phyloP scores from a whole-genome alignment of 192 early-diverging fungal species.

The Backusella australiensis region DNA sequence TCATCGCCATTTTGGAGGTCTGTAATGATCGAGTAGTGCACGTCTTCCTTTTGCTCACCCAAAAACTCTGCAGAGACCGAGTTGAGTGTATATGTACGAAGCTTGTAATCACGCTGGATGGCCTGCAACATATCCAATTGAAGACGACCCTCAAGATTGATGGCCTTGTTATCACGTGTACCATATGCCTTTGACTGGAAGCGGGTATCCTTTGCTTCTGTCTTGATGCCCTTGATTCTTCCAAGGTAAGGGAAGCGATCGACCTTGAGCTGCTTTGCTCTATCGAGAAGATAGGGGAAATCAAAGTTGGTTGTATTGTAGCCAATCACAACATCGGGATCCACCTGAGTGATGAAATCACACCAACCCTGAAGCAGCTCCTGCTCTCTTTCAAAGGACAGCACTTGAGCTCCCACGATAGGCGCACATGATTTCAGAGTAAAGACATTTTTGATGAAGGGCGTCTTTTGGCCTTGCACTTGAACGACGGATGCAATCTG shows the following conservation, averaged over 20 bases:
- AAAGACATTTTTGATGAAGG: constrained; percentile 93
- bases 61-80: constrained; percentile 95
- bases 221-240: constrained; percentile 55
- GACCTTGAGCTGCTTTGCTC: constrained; percentile 76
- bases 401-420: constrained; percentile 86
- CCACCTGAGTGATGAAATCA: constrained; percentile 82
- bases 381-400: constrained; percentile 76
- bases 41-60: constrained; percentile 98
- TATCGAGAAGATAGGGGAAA: constrained; percentile 92
- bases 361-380: constrained; percentile 82
- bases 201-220: constrained; percentile 73
- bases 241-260: constrained; percentile 83
- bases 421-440: constrained; percentile 89
- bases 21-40: constrained; percentile 97
- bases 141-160: constrained; percentile 89
- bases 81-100: constrained; percentile 94
- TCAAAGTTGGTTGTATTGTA: constrained; percentile 98
- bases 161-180: constrained; percentile 85
- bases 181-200: constrained; percentile 95
- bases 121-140: constrained; percentile 92
- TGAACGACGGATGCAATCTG: constrained; percentile 97
- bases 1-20: constrained; percentile 95
- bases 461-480: constrained; percentile 82
- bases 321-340: constrained; percentile 93
- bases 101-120: constrained; percentile 95